Evolutionary conservation across 2,329 filamentous ascomycete genomes (phyloP).

Genomic region (Sclerotinia sclerotiorum): DNA sequence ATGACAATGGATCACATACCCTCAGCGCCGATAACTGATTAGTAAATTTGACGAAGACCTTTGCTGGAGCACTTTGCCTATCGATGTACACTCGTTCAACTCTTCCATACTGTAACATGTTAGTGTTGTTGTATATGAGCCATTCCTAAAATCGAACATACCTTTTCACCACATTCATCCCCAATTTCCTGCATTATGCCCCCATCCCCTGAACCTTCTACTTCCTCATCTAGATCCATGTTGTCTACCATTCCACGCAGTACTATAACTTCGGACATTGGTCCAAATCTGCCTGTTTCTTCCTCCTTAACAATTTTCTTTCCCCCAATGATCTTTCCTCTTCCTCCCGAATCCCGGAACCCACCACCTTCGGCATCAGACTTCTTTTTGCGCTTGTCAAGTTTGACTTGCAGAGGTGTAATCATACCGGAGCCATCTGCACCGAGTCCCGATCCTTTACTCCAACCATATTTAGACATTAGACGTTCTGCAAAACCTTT

Average conservation of each 20-base stretch:
- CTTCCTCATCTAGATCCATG: constrained; percentile 76
- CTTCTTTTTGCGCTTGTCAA: constrained; percentile 82
- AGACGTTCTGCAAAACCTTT: constrained; percentile 82
- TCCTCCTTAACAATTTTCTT: constrained; percentile 48
- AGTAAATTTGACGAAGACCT: constrained; percentile 93
- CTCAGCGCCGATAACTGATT: constrained; percentile 79
- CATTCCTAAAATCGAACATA: constrained; percentile 40
- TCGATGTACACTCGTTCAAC: constrained; percentile 80
- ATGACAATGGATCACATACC: constrained; percentile 51
- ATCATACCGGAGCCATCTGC: constrained; percentile 80
- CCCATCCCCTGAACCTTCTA: constrained; percentile 59
- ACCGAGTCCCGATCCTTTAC: constrained; percentile 82
- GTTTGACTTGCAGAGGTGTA: constrained; percentile 76
- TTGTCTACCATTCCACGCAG: constrained; percentile 83
- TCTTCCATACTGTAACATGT: constrained; percentile 64
- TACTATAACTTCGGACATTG: constrained; percentile 80
- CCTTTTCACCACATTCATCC: constrained; percentile 83
- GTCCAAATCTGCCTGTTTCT: constrained; percentile 60
- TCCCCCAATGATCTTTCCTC: constrained; percentile 80
- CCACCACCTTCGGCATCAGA: constrained; percentile 77
- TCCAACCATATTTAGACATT: constrained; percentile 93
- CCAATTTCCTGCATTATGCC: constrained; percentile 91
- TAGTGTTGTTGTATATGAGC: constrained; percentile 20
- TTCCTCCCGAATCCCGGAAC: constrained; percentile 64
- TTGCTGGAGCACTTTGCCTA: constrained; percentile 53